Percentiles rank a stretch among this genome's conserved stretches.
These are phyloP conservation scores for Platanthera guangdongensis DNA, from an alignment of 106 monocot species.

Conservation along the genomic window DNA sequence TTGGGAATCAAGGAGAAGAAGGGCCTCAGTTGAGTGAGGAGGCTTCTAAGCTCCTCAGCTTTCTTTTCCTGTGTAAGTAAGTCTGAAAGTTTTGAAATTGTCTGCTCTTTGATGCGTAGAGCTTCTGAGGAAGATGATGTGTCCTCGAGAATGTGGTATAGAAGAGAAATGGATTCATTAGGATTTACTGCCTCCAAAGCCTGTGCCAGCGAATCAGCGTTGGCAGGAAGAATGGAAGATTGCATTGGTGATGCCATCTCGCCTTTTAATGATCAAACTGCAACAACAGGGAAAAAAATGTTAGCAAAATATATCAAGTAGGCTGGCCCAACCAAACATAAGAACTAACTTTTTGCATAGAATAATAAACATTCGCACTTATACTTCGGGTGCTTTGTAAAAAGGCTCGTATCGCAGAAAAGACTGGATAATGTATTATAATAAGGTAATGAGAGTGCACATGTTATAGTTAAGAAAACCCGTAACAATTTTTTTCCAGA, in stretches of 20 bases:
- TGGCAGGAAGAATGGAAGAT: slow-evolving; percentile 66
- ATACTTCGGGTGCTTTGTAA: background rate
- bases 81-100: slow-evolving; percentile 60
- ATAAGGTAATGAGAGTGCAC: background rate
- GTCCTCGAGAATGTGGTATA: slow-evolving; percentile 63
- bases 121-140: slow-evolving; percentile 72
- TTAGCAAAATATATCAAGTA: background rate
- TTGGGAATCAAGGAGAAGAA: slow-evolving; percentile 75
- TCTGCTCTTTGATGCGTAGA: slow-evolving; percentile 76
- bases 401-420: background rate
- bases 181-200: slow-evolving; percentile 65
- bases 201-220: slow-evolving; percentile 65
- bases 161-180: slow-evolving; percentile 56
- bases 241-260: slow-evolving; percentile 46
- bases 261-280: slow-evolving; percentile 3
- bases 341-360: background rate
- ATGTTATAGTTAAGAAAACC: background rate
- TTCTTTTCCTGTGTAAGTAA: slow-evolving; percentile 69
- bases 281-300: background rate
- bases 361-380: background rate
- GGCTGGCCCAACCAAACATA: background rate
- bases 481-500: background rate
- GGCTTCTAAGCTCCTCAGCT: slow-evolving; percentile 63
- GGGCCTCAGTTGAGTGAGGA: slow-evolving; percentile 67
- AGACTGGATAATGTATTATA: background rate